Evolutionary conservation across 83 land plant genomes (phyloP).

Genomic region (Thuja plicata): DNA sequence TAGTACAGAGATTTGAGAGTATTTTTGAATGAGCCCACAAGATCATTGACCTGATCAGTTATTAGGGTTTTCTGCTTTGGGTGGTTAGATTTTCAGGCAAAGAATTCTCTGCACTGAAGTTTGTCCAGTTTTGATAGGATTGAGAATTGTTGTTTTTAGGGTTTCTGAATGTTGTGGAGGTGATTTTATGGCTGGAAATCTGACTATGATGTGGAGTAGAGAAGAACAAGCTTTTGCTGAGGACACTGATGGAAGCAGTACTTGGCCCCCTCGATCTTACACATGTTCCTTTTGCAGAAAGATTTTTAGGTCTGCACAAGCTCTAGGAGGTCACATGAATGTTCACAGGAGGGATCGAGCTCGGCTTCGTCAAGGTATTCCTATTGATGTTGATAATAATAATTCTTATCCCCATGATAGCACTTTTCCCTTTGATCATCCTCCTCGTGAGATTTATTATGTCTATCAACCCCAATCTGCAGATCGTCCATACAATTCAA

Average conservation of each 20-base stretch:
- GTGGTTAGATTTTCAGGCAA: background rate
- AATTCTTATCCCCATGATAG: background rate
- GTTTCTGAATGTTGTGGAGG: background rate
- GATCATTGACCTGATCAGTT: background rate
- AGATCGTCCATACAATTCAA: background rate
- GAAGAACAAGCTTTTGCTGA: conserved; percentile 8
- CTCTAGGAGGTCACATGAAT: conserved; percentile 44
- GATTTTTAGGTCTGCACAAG: conserved; percentile 31
- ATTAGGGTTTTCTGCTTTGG: background rate
- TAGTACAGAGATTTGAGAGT: background rate
- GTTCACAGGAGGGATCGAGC: conserved; percentile 33
- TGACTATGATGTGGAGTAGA: conserved; percentile 1
- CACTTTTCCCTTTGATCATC: background rate
- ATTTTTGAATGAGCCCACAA: background rate
- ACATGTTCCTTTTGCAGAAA: conserved; percentile 36
- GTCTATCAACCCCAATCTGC: background rate
- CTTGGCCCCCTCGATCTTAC: conserved; percentile 9
- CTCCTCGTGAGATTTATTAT: background rate
- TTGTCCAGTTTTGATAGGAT: background rate
- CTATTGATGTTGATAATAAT: background rate
- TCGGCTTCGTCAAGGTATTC: conserved; percentile 18
- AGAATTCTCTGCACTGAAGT: background rate
- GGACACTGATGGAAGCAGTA: background rate
- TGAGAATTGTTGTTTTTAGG: background rate
- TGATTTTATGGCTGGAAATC: background rate